A percentile compares a stretch with the other conserved stretches of the same genome.
phyloP scores from a whole-genome alignment of 352 stramenopile genomes.

The Globisporangium apiculatum region DNA sequence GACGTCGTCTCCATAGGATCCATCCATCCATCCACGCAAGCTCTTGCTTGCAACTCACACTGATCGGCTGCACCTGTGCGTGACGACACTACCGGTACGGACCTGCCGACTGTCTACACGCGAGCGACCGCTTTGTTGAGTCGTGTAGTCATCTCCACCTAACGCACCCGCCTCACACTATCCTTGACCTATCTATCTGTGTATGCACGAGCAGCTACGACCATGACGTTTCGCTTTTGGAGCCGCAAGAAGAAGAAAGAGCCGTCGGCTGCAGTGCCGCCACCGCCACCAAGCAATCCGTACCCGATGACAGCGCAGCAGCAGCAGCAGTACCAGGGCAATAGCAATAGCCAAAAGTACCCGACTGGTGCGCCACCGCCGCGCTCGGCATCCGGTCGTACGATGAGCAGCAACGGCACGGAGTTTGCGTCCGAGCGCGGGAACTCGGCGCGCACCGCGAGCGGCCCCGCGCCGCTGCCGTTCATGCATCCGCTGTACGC shows the following conservation, averaged over 20 bases:
- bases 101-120: no score
- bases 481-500: conserved; percentile 79
- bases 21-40: background rate
- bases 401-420: conserved; percentile 34
- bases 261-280: conserved; percentile 1
- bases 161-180: no score
- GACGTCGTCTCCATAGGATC: background rate
- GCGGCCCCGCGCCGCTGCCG: conserved; percentile 24
- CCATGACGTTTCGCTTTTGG: conserved; percentile 73
- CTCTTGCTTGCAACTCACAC: conserved; percentile 1
- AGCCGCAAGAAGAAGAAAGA: conserved; percentile 68
- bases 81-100: no score
- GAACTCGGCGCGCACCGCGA: conserved; percentile 5
- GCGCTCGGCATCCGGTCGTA: conserved; percentile 35
- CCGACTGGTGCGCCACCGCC: conserved; percentile 19
- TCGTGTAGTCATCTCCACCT: no score
- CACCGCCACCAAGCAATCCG: conserved; percentile 4
- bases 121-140: no score
- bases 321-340: conserved; percentile 1
- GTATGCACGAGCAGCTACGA: background rate
- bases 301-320: background rate
- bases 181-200: background rate
- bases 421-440: conserved; percentile 7
- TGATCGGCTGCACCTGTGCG: background rate
- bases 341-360: conserved; percentile 31